Conservation (phyloP, 495 filamentous ascomycete genomes). For the Penicillium verhagenii region DNA sequence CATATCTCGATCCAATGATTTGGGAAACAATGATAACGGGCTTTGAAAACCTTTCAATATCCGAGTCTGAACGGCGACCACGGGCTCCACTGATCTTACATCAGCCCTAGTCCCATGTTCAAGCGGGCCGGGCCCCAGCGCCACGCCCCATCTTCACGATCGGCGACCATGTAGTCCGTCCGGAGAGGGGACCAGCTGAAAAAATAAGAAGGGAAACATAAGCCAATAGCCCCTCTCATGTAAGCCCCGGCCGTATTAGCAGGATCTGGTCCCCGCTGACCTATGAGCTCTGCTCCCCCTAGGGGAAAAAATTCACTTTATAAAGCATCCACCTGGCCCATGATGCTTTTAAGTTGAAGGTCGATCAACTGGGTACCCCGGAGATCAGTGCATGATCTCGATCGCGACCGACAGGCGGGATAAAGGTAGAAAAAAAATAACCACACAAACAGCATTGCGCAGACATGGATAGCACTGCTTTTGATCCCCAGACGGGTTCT, state of each 20-base stretch:
- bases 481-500: background rate
- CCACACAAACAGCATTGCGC: too few species aligned
- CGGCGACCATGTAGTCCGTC: slow-evolving; percentile 6
- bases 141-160: background rate
- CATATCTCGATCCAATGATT: background rate
- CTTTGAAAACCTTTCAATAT: background rate
- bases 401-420: background rate
- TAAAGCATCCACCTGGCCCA: too few species aligned
- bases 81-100: slow-evolving; percentile 6
- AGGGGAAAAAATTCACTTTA: too few species aligned
- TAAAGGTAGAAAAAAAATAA: too few species aligned
- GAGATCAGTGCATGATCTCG: background rate
- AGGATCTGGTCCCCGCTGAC: background rate
- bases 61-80: background rate
- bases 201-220: background rate
- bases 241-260: background rate
- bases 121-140: background rate
- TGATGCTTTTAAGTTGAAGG: too few species aligned
- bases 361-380: background rate
- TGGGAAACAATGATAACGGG: background rate
- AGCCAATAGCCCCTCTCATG: too few species aligned
- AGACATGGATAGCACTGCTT: background rate
- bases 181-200: slow-evolving; percentile 1
- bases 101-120: slow-evolving; percentile 3
- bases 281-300: background rate